Evolutionary conservation across 148 eudicot genomes (phyloP).

Genomic region (Rhododendron molle): DNA sequence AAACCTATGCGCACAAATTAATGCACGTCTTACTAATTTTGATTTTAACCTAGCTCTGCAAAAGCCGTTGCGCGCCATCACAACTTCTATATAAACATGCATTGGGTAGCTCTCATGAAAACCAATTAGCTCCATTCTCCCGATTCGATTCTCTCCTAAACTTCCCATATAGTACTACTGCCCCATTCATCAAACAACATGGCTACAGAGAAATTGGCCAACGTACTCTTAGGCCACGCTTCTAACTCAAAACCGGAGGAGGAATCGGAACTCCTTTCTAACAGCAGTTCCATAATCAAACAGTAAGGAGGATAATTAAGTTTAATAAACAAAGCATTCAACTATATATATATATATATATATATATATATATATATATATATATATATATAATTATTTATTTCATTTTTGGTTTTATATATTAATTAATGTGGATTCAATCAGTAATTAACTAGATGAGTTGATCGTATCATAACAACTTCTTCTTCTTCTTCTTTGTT

Average conservation of each 20-base stretch:
- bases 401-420: too few relatives aligned
- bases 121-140: too few relatives aligned
- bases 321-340: too few relatives aligned
- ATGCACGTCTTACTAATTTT: not conserved
- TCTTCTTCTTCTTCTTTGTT: not conserved
- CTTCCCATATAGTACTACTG: too few relatives aligned
- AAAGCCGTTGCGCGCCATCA: not conserved
- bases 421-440: too few relatives aligned
- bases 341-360: too few relatives aligned
- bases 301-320: not conserved
- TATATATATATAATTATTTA: too few relatives aligned
- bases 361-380: too few relatives aligned
- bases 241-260: not conserved
- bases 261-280: not conserved
- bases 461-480: not conserved
- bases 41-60: not conserved
- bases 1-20: not conserved
- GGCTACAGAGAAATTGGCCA: not conserved
- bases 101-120: not conserved
- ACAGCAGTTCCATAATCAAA: not conserved
- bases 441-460: not conserved
- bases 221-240: not conserved
- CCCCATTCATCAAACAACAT: not conserved
- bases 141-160: too few relatives aligned
- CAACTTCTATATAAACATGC: not conserved